phyloP scores from a whole-genome alignment of 257 asterid genomes.

The Leonotis leonurus region DNA sequence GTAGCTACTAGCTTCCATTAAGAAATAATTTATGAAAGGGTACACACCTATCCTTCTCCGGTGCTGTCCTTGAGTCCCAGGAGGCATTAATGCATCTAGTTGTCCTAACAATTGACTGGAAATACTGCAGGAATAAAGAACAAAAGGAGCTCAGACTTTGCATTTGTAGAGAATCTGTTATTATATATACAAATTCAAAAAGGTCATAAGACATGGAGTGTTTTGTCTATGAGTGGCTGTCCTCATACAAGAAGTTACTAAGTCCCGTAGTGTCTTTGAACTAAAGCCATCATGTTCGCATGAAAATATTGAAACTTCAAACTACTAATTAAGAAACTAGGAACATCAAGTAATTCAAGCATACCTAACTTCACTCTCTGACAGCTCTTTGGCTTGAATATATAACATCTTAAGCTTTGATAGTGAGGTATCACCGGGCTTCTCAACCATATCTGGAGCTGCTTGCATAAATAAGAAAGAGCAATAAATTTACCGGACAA shows the following conservation, averaged over 20 bases:
- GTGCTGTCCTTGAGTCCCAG: slow-evolving; percentile 77
- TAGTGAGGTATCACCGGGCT: slow-evolving; percentile 79
- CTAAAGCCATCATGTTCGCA: no score
- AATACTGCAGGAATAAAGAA: slow-evolving; percentile 46
- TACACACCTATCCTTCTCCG: slow-evolving; percentile 81
- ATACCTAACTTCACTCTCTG: slow-evolving; percentile 74
- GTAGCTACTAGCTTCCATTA: background rate
- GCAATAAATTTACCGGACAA: no score
- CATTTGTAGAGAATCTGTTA: no score
- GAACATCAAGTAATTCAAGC: no score
- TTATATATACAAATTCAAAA: slow-evolving; percentile 1
- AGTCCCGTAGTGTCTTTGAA: no score
- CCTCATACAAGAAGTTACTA: no score
- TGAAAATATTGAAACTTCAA: no score
- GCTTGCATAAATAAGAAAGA: slow-evolving; percentile 20
- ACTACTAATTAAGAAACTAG: no score
- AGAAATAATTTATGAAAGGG: background rate
- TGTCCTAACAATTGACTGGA: slow-evolving; percentile 67
- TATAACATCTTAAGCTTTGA: slow-evolving; percentile 66
- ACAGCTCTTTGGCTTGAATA: slow-evolving; percentile 79
- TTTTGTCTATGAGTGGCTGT: no score
- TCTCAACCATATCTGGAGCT: slow-evolving; percentile 89
- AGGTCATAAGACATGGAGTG: no score
- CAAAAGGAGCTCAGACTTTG: slow-evolving; percentile 10
- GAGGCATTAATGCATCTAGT: slow-evolving; percentile 67